Evolutionary conservation across 371 early-diverging fungal genomes (phyloP).

Genomic region (Encephalitozoon intestinalis): DNA sequence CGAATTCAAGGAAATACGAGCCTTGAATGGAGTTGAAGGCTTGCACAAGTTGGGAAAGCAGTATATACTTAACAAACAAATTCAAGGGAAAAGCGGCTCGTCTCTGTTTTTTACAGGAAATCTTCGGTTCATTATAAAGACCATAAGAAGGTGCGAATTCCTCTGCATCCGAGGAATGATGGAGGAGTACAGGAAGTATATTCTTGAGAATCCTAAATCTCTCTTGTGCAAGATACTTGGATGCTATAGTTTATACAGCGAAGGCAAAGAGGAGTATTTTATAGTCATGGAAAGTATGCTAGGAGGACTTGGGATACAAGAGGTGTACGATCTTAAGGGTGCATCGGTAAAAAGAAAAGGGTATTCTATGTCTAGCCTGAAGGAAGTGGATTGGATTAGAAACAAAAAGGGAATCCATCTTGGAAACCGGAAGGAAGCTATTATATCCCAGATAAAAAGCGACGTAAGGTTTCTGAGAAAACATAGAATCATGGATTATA

Average conservation of each 20-base stretch:
- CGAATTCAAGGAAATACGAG: neutral
- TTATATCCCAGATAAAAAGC: constrained; percentile 29
- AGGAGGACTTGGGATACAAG: neutral
- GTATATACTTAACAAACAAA: constrained; percentile 5
- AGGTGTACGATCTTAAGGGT: constrained; percentile 54
- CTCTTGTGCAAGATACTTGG: constrained; percentile 34
- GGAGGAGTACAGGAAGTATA: constrained; percentile 12
- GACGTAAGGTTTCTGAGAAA: constrained; percentile 40
- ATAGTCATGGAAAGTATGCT: constrained; percentile 54
- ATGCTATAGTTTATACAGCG: neutral
- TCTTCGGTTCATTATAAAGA: constrained; percentile 43
- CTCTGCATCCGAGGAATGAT: constrained; percentile 8
- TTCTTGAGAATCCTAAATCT: constrained; percentile 13
- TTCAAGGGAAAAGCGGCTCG: constrained; percentile 35
- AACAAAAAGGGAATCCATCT: constrained; percentile 7
- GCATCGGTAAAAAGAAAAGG: constrained; percentile 19
- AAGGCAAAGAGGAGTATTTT: constrained; percentile 2
- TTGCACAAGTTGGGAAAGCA: neutral
- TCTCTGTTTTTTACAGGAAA: constrained; percentile 40
- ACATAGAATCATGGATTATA: constrained; percentile 53
- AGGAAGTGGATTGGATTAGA: constrained; percentile 35
- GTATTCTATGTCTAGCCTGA: neutral
- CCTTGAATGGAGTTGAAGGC: neutral
- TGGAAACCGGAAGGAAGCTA: neutral
- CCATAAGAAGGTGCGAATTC: constrained; percentile 37